These are phyloP conservation scores for Proliferodiscus dingleyae DNA, from an alignment of 2,329 filamentous ascomycete species.

Conservation along the genomic window DNA sequence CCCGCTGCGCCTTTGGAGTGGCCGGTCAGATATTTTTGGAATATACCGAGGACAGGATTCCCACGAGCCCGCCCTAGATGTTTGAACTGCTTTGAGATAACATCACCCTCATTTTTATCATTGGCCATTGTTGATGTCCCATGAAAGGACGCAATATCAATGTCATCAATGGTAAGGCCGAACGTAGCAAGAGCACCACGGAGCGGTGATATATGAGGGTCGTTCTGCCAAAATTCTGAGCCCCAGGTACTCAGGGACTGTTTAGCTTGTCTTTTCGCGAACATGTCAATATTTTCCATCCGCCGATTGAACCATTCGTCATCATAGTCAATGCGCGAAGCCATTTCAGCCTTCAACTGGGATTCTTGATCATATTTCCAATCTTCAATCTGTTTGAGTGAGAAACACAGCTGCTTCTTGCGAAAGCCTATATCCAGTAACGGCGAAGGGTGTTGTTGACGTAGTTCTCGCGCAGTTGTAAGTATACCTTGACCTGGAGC, in stretches of 20 bases:
- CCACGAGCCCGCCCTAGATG: slow-evolving; percentile 95
- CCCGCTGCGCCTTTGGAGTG: slow-evolving; percentile 98
- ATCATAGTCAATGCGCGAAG: too few relatives aligned
- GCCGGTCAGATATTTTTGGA: slow-evolving; percentile 98
- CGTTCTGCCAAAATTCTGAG: slow-evolving; percentile 99
- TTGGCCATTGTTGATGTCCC: slow-evolving; percentile 98
- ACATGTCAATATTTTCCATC: slow-evolving; percentile 76
- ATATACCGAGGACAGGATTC: slow-evolving; percentile 92
- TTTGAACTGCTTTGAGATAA: slow-evolving; percentile 91
- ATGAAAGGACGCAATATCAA: slow-evolving; percentile 95
- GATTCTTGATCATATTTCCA: slow-evolving; percentile 77
- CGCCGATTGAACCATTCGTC: slow-evolving; percentile 83
- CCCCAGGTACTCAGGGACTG: slow-evolving; percentile 91
- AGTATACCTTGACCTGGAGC: slow-evolving; percentile 95
- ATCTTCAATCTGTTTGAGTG: slow-evolving; percentile 86
- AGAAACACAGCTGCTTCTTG: slow-evolving; percentile 90
- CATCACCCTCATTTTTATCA: slow-evolving; percentile 98
- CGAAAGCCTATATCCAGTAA: slow-evolving; percentile 96
- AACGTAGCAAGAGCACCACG: slow-evolving; percentile 95
- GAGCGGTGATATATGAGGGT: slow-evolving; percentile 87
- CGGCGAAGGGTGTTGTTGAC: slow-evolving; percentile 89
- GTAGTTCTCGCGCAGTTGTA: slow-evolving; percentile 86
- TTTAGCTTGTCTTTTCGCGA: slow-evolving; percentile 86
- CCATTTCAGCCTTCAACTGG: too few relatives aligned
- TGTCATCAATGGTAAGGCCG: slow-evolving; percentile 95